Base-by-base conservation (phyloP, 2,329 filamentous ascomycete genomes). In the Cercospora sp. region DNA sequence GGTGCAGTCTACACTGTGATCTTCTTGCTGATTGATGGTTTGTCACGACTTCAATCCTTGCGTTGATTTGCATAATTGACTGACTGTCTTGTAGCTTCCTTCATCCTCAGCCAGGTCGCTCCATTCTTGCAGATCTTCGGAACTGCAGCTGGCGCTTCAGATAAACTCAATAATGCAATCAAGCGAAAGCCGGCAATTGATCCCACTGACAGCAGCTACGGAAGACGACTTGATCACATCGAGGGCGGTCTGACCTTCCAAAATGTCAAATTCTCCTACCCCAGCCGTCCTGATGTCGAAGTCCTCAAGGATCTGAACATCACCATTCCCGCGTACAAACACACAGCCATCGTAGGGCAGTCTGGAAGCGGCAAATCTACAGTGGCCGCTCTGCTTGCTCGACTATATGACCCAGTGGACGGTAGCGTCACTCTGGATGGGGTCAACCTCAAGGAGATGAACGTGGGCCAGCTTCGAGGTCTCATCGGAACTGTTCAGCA, bases 1-100 rank as follows among this genome's bases (percentile, higher is more conserved):
- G 85, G 85, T 45, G 77, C 81, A n/a, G 83, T 83, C 0, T 87
- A 84, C 71, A 86, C 85, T 0, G 85, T 87, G 24, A 84, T 86
- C 18, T 86, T 86, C 68, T 81, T 86, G 37, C 78, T 87, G 9
- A 80, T 87, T 21, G 85, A 87, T 74, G 82, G 69, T 71, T 45
- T 16, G 66, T 64, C 18, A 26, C 6, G 12, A n/a, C 18, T 24
- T 51, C n/a, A 49, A 8, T 3, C 21, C 7, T 49, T 21, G 43
- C 13, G 13, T 6, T 13, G 13, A 40, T 40, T 40, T 5, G 5
- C 13, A n/a, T 40, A 3, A 16, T 40, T 3, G 7, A 43, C 37
- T 43, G 37, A 43, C 37, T 43, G 6, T 43, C 37, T 43, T 3
- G 16, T 9, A 43, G 37, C 37, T 3, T 43, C 37, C 5, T 43